These are phyloP conservation scores for Populus nigra DNA, from an alignment of 345 rosid species.

Conservation along the genomic window DNA sequence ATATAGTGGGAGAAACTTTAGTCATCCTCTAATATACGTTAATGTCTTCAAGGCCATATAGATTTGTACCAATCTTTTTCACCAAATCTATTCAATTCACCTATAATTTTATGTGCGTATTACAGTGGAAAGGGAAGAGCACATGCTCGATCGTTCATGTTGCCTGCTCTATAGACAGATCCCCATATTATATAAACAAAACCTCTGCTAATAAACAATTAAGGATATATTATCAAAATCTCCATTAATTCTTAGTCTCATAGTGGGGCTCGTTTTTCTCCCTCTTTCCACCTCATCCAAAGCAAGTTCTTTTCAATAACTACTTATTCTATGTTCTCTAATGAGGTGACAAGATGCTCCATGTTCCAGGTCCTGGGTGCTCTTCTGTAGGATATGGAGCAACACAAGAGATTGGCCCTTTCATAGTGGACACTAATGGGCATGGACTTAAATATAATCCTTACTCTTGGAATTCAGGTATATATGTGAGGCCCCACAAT, in stretches of 20 bases:
- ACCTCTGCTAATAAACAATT: conserved; percentile 13
- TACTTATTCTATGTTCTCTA: conserved; percentile 25
- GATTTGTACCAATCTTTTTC: conserved; percentile 10
- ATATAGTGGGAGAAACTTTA: background rate
- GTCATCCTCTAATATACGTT: no score
- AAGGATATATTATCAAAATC: conserved; percentile 17
- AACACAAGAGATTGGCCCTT: conserved; percentile 96
- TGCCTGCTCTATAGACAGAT: conserved; percentile 17
- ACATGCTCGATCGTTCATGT: conserved; percentile 14
- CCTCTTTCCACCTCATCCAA: conserved; percentile 19
- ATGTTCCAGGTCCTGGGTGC: conserved; percentile 89
- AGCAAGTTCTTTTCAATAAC: conserved; percentile 9
- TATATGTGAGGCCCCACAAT: background rate
- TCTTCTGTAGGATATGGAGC: conserved; percentile 98
- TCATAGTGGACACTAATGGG: conserved; percentile 67
- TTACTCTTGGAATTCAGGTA: conserved; percentile 82
- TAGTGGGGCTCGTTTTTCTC: conserved; percentile 9
- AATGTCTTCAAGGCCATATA: background rate
- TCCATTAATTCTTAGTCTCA: conserved; percentile 4
- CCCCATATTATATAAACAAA: conserved; percentile 6
- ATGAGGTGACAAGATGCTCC: conserved; percentile 42
- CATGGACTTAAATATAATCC: conserved; percentile 59
- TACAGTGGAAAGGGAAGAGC: background rate
- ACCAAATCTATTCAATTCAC: background rate
- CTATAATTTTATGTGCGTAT: background rate